A percentile compares a stretch with the other conserved stretches of the same genome.
phyloP scores from a whole-genome alignment of 129 eudicot genomes.

The Apium graveolens region DNA sequence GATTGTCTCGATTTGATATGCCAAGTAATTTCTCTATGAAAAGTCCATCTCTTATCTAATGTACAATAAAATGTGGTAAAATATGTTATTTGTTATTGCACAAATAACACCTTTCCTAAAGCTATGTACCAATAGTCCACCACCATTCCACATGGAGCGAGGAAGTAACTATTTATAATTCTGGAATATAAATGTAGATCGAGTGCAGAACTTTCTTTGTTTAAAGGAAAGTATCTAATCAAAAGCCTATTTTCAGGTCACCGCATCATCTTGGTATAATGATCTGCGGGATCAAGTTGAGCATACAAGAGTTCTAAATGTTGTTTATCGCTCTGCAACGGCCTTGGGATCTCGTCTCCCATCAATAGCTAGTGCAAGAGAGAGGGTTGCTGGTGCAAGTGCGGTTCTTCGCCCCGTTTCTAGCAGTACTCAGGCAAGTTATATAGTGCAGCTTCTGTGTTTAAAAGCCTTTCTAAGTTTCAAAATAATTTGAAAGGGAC shows the following conservation, averaged over 20 bases:
- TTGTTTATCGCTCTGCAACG: conserved; percentile 89
- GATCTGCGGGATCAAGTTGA: conserved; percentile 99
- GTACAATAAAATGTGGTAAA: neutral
- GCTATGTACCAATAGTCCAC: neutral
- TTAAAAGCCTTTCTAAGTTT: neutral
- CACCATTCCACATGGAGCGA: neutral
- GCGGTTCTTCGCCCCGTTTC: conserved; percentile 91
- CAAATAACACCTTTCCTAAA: neutral
- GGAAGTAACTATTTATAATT: neutral
- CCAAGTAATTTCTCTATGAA: neutral
- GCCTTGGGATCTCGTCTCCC: conserved; percentile 94
- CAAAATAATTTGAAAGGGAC: neutral
- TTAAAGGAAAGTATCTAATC: neutral
- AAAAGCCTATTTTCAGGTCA: conserved; percentile 48
- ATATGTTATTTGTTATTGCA: neutral
- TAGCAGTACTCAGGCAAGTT: conserved; percentile 73
- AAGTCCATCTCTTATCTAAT: neutral
- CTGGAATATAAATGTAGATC: neutral
- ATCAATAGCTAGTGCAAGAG: conserved; percentile 86
- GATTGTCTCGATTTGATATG: neutral
- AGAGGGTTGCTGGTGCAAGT: conserved; percentile 94
- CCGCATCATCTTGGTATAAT: conserved; percentile 92
- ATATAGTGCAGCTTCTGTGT: neutral
- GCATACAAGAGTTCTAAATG: conserved; percentile 73
- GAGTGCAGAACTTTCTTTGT: neutral